Evolutionary conservation across 2,329 filamentous ascomycete species (phyloP).

Genomic region (Aspergillus persii): DNA sequence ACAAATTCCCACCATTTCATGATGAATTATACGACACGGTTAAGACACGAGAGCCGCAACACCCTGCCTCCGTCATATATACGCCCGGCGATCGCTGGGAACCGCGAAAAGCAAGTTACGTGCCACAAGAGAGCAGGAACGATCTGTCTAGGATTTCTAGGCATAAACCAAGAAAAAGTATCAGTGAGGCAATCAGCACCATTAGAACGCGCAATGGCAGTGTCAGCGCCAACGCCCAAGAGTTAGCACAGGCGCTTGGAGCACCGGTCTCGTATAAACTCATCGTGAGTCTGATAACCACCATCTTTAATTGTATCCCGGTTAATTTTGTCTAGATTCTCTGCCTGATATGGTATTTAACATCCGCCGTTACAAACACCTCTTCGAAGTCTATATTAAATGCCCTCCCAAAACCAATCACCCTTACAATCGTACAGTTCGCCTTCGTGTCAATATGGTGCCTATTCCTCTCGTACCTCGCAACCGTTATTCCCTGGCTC

Average conservation of each 20-base stretch:
- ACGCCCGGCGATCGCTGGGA: constrained; percentile 58
- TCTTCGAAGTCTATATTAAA: constrained; percentile 97
- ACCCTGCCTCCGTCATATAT: constrained; percentile 29
- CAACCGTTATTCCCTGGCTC: constrained; percentile 68
- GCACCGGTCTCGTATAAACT: constrained; percentile 86
- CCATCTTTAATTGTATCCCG: constrained; percentile 1
- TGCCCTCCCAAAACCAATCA: constrained; percentile 84
- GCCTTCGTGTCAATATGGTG: constrained; percentile 88
- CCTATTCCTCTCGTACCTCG: constrained; percentile 72
- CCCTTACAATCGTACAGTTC: constrained; percentile 90
- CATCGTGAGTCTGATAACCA: constrained; percentile 60
- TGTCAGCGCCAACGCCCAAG: constrained; percentile 87
- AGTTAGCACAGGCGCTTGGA: constrained; percentile 85
- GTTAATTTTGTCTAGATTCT: constrained; percentile 60
- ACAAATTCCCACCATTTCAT: constrained; percentile 45
- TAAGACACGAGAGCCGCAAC: constrained; percentile 24
- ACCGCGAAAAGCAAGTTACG: constrained; percentile 54
- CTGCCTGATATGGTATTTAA: constrained; percentile 90
- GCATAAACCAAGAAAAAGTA: constrained; percentile 77
- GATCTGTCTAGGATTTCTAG: constrained; percentile 37
- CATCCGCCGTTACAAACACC: constrained; percentile 93
- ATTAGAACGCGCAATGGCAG: constrained; percentile 79
- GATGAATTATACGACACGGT: constrained; percentile 35
- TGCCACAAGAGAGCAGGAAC: constrained; percentile 43
- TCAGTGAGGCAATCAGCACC: constrained; percentile 80